Base-by-base conservation (phyloP, 768 basidiomycete species). In the Collybiopsis confluens region DNA sequence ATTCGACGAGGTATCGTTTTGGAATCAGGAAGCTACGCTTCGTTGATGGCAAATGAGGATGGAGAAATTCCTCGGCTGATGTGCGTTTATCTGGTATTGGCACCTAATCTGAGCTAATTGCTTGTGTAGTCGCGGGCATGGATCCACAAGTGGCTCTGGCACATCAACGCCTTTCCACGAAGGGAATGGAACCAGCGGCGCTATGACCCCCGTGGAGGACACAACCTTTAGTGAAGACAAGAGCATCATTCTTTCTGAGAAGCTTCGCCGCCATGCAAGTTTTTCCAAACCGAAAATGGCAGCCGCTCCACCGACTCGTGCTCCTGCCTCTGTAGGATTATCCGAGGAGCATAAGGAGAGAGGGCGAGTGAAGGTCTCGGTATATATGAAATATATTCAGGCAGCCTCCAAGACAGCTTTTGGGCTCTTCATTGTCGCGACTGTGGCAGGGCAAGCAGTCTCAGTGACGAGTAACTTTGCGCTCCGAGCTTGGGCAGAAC, bases 1-100 rank as follows among this genome's bases (percentile, higher is more conserved):
- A 69, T 97, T 36, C 85, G 90, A 18, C 82, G 85, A 21, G 93
- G 93, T 13, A 85, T 93, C 63, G 83, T 95, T 51, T 68, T 91
- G 8, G 93, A 96, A 70, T 71, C 66, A 20, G 90, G 88, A 2
- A 72, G 86, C 0, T 93, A 87, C 62, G 66, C 73, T 11, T 70
- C 77, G 18, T 73, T 90, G 9, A 73, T 86, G 65, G 70, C 68
- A 37, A 83, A 89, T 59, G 61, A 76, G 2, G 78, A 85, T 7
- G 77, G 85, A 37, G 84, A 90, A 56, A 64, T 94, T 42, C 77
- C 79, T 63, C 90, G 86, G 64, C 79, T 97, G 37, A 74, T 93
- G 89, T 90, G 63, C 60, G 87, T 69, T 35, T 9, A 18, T 40
- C 45, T 16, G 4, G 1, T 21, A 33, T 13, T 33, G 5, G 30